A percentile compares a stretch with the other conserved stretches of the same genome.
Conservation (phyloP, 1,284 basidiomycete genomes). For the Sanghuangporus weigelae region DNA sequence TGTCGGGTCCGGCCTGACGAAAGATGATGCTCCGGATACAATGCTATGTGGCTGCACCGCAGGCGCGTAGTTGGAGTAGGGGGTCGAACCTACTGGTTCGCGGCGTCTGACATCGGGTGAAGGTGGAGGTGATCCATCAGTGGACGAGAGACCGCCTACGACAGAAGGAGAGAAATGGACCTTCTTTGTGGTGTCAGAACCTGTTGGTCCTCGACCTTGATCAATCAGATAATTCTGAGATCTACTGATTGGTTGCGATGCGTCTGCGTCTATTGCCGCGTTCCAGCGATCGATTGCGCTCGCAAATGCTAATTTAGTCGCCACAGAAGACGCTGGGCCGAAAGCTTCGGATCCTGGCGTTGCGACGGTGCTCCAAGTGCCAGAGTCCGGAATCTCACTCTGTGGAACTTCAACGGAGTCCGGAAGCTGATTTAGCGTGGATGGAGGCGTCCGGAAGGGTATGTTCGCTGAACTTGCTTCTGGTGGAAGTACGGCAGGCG, state of each 20-base stretch:
- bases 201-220: not conserved
- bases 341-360: constrained; percentile 43
- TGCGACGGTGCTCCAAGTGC: constrained; percentile 58
- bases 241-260: not conserved
- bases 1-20: constrained; percentile 7
- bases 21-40: not conserved
- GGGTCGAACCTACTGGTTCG: constrained; percentile 10
- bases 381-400: constrained; percentile 33
- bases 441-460: not conserved
- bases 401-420: not conserved
- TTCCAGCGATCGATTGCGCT: constrained; percentile 9
- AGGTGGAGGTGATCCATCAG: constrained; percentile 27
- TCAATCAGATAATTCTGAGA: not conserved
- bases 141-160: constrained; percentile 28
- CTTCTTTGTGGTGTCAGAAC: constrained; percentile 27
- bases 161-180: constrained; percentile 46
- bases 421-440: not conserved
- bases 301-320: constrained; percentile 7
- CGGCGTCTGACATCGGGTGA: constrained; percentile 25
- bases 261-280: not conserved
- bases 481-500: not conserved
- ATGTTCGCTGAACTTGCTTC: not conserved
- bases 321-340: constrained; percentile 13
- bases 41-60: not conserved
- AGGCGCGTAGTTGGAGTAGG: constrained; percentile 7